A percentile compares a stretch with the other conserved stretches of the same genome.
phyloP scores from a whole-genome alignment of 1,284 basidiomycete species.

The Moniliophthora roreri region DNA sequence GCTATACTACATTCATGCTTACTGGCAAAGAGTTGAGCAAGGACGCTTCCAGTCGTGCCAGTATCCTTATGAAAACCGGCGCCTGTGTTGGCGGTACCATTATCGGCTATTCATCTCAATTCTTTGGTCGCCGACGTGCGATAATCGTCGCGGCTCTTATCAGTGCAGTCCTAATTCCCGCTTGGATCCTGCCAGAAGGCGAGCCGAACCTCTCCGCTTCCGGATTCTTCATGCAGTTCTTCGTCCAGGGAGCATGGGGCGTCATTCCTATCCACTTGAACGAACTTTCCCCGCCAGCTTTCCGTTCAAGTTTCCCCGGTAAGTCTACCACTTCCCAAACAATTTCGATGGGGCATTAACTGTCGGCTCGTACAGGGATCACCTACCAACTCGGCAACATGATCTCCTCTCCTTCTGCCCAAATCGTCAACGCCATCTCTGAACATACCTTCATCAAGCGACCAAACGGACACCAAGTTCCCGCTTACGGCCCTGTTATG shows the following conservation, averaged over 20 bases:
- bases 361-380: conserved; percentile 12
- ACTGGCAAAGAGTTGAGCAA: conserved; percentile 12
- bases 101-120: conserved; percentile 13
- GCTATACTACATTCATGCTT: conserved; percentile 14
- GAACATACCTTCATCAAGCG: background rate
- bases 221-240: conserved; percentile 17
- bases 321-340: background rate
- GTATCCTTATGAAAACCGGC: conserved; percentile 15
- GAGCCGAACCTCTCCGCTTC: conserved; percentile 10
- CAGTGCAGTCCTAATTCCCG: conserved; percentile 11
- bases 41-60: conserved; percentile 11
- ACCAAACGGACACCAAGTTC: background rate
- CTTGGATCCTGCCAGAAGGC: conserved; percentile 12
- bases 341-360: background rate
- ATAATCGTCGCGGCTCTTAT: conserved; percentile 13
- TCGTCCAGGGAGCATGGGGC: conserved; percentile 19
- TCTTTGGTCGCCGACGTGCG: conserved; percentile 11
- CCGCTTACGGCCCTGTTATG: conserved; percentile 6
- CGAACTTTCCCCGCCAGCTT: conserved; percentile 43
- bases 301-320: conserved; percentile 39
- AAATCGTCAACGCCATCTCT: conserved; percentile 8
- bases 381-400: conserved; percentile 39
- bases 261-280: conserved; percentile 24
- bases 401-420: conserved; percentile 13
- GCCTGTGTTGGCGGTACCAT: conserved; percentile 15